Evolutionary conservation across 495 filamentous ascomycete species (phyloP), one percentile per base, ranked within the genome.

Genomic region (Penicillium egyptiacum): DNA sequence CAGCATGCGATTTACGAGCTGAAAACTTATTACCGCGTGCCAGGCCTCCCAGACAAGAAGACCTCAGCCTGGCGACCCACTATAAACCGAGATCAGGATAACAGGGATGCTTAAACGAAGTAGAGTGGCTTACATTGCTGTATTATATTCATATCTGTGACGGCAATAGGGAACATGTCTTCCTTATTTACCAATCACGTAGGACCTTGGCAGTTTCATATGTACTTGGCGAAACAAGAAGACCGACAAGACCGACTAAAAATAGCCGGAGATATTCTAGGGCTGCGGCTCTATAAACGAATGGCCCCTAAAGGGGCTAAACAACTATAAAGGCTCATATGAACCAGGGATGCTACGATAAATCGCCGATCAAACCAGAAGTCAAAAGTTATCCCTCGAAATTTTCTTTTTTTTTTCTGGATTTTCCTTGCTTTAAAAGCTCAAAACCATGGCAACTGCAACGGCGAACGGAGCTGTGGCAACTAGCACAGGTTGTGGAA

Each of bases 401-500:
- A 1, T 26, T 1, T 4, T 6, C 25, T 1, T 4, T 6, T 11
- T 30, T 1, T 11, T 30, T 30, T 30, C 28, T 10, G 12, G 16
- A 17, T 47, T 47, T 23, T 23, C 44, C 8, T 30, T 11, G 28
- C 12, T n/a, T 33, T 19, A 46, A 46, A 46, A 23, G 3, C 28
- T 14, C n/a, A 31, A 26, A 52, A 41, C 9, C 12, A 52, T 52
- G 49, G 6, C 49, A 26, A 52, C 57, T 8, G 30, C 57, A 14
- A 45, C 50, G 25, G 35, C 58, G 3, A 47, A 53, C 39, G 49
- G 45, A 1, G 46, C 51, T 14, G 6, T 35, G 20, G 19, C 56
- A 9, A 48, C 50, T n/a, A 50, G 22, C 33, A 59, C 47, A 5
- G 55, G 31, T 14, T 63, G 60, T 44, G 53, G 56, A 19, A 28